Evolutionary conservation across 495 filamentous ascomycete genomes (phyloP), one percentile per base, ranked within the genome.

Genomic region (Hypoxylon crocopeplum): DNA sequence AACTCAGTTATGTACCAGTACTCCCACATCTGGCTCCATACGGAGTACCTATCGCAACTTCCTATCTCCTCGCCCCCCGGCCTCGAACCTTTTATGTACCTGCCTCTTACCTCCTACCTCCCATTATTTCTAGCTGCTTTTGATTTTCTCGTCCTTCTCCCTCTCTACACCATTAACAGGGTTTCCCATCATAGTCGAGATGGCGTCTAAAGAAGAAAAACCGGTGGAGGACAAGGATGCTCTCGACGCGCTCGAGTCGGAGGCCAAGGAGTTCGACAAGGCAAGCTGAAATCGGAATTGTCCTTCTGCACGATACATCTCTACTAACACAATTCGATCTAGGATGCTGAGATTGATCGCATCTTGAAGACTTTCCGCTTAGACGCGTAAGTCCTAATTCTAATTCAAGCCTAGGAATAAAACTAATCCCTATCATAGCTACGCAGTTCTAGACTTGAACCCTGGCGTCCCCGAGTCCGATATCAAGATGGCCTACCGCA

Each of bases 341-440:
- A 97, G 90, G 94, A 98, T 82, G 89, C 91, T 55, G 93, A 98
- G 74, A 97, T 98, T 69, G 90, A 92, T 68, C 90, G 93, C 39
- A 97, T 98, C 66, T 79, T 95, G 59, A 88, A 89, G 68, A 90
- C 92, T 42, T 98, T 97, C 70, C 82, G 86, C 66, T 83, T 69
- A 48, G 54, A 62, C 56, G 39, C 55, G 44, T 66, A 41, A 55
- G 59, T 61, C 0, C 16, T 48, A 10, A 19, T 29, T 3, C 15
- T 13, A 19, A 38, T 19, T 19, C n/a, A 19, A 17, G 4, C 7
- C 15, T 19, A 19, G 59, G 15, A 13, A 32, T 19, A n/a, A n/a
- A n/a, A 2, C 53, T 63, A 53, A 56, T 38, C n/a, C 24, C 2
- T 20, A 25, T 25, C 11, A 27, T 56, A 91, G 89, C 65, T 98